Evolutionary conservation across 1,139 yeast genomes (phyloP).

Genomic region (Sugiyamaella pinicola): DNA sequence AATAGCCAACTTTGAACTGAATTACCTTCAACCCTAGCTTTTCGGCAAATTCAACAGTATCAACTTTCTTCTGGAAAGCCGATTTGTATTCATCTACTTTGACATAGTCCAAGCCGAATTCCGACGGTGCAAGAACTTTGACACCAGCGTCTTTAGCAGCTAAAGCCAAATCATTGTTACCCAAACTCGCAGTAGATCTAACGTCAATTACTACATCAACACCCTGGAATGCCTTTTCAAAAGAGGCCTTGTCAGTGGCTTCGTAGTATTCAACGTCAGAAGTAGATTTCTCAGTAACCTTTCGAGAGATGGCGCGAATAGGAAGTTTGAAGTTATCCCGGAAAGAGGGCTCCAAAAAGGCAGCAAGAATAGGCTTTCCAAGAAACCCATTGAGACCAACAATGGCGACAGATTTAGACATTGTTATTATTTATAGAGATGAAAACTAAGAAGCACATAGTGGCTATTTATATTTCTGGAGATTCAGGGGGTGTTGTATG

Average conservation of each 20-base stretch:
- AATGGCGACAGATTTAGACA: slow-evolving; percentile 29
- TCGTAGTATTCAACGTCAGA: slow-evolving; percentile 30
- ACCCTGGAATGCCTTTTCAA: slow-evolving; percentile 47
- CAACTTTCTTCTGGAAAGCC: slow-evolving; percentile 46
- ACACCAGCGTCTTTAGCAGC: slow-evolving; percentile 50
- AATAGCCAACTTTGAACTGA: slow-evolving; percentile 50
- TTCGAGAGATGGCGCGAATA: slow-evolving; percentile 51
- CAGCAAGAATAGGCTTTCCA: slow-evolving; percentile 50
- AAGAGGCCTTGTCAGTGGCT: slow-evolving; percentile 25
- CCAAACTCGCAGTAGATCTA: slow-evolving; percentile 31
- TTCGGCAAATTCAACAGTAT: slow-evolving; percentile 48
- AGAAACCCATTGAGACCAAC: slow-evolving; percentile 52
- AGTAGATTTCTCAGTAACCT: slow-evolving; percentile 32
- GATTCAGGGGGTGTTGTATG: background rate
- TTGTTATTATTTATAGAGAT: background rate
- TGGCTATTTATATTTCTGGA: background rate
- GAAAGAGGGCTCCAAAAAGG: slow-evolving; percentile 48
- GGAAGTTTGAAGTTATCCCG: slow-evolving; percentile 50
- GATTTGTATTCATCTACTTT: slow-evolving; percentile 41
- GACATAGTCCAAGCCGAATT: slow-evolving; percentile 54
- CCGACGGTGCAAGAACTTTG: slow-evolving; percentile 61
- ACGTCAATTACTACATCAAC: slow-evolving; percentile 57
- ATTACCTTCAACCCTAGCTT: slow-evolving; percentile 54
- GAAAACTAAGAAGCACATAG: background rate
- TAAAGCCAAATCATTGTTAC: slow-evolving; percentile 34